Evolutionary conservation across 129 eudicot species (phyloP).

Genomic region (Helianthus tuberosus): DNA sequence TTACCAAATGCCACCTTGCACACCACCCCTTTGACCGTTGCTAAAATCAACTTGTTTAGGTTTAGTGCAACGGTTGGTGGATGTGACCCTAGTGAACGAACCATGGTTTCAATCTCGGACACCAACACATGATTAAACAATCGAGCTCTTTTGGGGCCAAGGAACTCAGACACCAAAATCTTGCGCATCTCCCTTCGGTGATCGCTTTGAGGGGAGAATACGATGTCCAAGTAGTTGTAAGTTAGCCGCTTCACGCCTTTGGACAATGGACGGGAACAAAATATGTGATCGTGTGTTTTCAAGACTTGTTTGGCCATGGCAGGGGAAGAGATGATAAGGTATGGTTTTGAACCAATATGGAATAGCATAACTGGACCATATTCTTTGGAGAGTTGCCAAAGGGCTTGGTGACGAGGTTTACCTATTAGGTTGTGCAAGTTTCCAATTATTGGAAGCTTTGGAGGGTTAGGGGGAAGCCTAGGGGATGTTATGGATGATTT

Average conservation of each 20-base stretch:
- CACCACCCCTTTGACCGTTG: not conserved
- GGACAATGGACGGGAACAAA: constrained; percentile 4
- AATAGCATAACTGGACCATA: constrained; percentile 19
- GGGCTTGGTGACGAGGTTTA: constrained; percentile 10
- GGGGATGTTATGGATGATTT: not conserved
- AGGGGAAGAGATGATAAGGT: constrained; percentile 21
- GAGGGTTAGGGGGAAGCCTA: constrained; percentile 19
- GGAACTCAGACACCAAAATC: constrained; percentile 24
- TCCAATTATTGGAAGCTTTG: constrained; percentile 21
- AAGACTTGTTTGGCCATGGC: constrained; percentile 29
- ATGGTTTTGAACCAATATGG: constrained; percentile 15
- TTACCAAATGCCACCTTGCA: constrained; percentile 27
- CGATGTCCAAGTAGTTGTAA: constrained; percentile 16
- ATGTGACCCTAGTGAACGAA: not conserved
- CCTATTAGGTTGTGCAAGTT: constrained; percentile 21
- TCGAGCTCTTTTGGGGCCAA: constrained; percentile 25
- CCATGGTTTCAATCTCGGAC: constrained; percentile 14
- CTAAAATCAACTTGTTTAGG: not conserved
- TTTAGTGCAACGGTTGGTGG: not conserved
- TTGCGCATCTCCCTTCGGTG: constrained; percentile 25
- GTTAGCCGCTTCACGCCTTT: constrained; percentile 9
- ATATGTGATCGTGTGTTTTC: constrained; percentile 26
- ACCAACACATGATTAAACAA: constrained; percentile 5
- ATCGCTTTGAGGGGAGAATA: constrained; percentile 4
- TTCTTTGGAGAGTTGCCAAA: constrained; percentile 27